Conservation (phyloP, 495 filamentous ascomycete species). For the Penicillium desertorum region DNA sequence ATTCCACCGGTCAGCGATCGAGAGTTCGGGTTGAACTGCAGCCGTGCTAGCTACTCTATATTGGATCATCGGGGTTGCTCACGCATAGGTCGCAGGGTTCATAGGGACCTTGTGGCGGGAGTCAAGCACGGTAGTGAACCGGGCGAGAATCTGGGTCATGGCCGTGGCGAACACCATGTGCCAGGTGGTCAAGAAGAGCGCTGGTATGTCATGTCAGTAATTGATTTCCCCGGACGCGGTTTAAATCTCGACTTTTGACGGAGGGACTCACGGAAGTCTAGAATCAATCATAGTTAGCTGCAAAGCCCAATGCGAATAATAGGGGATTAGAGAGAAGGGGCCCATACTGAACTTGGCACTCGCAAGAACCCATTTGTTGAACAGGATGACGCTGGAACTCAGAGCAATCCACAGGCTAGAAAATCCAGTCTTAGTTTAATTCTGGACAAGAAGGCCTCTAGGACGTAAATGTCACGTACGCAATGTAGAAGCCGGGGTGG, state of each 20-base stretch:
- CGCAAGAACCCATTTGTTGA: slow-evolving; percentile 95
- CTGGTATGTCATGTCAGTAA: slow-evolving; percentile 18
- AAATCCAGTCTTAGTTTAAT: slow-evolving; percentile 15
- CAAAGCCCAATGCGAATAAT: slow-evolving; percentile 2
- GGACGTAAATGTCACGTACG: slow-evolving; percentile 51
- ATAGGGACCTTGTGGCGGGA: slow-evolving; percentile 84
- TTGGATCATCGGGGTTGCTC: slow-evolving; percentile 23
- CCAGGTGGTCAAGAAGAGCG: slow-evolving; percentile 83
- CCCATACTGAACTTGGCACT: slow-evolving; percentile 73
- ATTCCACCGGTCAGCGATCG: slow-evolving; percentile 6
- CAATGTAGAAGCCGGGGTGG: slow-evolving; percentile 82
- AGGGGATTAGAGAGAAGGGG: slow-evolving; percentile 3
- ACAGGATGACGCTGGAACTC: slow-evolving; percentile 88
- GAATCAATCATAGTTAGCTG: slow-evolving; percentile 25
- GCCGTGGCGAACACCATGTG: slow-evolving; percentile 80
- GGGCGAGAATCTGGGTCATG: slow-evolving; percentile 82
- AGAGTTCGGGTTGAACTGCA: not conserved
- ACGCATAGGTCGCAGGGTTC: slow-evolving; percentile 76
- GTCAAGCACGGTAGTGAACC: slow-evolving; percentile 76
- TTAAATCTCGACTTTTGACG: not conserved
- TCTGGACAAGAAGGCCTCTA: not conserved
- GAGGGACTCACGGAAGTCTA: slow-evolving; percentile 39
- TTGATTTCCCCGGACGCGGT: not conserved
- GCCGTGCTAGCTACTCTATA: not conserved
- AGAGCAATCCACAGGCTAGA: slow-evolving; percentile 79